Evolutionary conservation across 208 protist genomes (phyloP).

Genomic region (Crithidia fasciculata): DNA sequence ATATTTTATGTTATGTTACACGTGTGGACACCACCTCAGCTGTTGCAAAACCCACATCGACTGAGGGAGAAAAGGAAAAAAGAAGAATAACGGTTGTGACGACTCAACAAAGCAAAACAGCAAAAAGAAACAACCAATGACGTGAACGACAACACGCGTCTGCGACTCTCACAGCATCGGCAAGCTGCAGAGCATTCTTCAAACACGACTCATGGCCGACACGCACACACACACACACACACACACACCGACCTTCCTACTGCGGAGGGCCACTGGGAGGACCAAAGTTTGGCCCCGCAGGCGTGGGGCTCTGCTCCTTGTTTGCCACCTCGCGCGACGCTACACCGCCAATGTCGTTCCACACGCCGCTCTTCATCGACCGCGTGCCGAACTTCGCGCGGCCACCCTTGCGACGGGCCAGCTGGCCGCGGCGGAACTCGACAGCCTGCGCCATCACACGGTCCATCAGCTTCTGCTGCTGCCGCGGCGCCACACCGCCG

Average conservation of each 20-base stretch:
- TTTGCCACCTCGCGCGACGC: conserved; percentile 50
- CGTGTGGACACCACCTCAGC: too few relatives aligned
- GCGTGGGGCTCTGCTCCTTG: conserved; percentile 41
- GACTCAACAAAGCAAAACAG: too few relatives aligned
- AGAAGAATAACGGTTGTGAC: too few relatives aligned
- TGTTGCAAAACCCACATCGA: too few relatives aligned
- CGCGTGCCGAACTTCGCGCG: conserved; percentile 76
- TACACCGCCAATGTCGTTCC: conserved; percentile 80
- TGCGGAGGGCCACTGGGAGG: conserved; percentile 59
- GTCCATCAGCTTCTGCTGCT: conserved; percentile 84
- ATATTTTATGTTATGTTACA: too few relatives aligned
- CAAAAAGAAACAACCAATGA: too few relatives aligned
- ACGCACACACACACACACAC: too few relatives aligned
- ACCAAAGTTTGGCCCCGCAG: conserved; percentile 51
- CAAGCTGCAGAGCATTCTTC: too few relatives aligned
- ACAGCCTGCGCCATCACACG: conserved; percentile 67
- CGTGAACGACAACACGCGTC: too few relatives aligned
- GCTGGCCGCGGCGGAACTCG: conserved; percentile 61
- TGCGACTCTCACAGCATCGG: too few relatives aligned
- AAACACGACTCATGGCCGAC: neutral
- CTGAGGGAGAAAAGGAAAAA: too few relatives aligned
- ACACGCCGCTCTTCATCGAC: conserved; percentile 58
- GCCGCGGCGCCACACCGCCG: conserved; percentile 67
- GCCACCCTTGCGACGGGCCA: conserved; percentile 79
- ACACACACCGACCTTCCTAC: conserved; percentile 11